Evolutionary conservation across 345 rosid genomes (phyloP).

Genomic region (Pseudoturritis turrita): DNA sequence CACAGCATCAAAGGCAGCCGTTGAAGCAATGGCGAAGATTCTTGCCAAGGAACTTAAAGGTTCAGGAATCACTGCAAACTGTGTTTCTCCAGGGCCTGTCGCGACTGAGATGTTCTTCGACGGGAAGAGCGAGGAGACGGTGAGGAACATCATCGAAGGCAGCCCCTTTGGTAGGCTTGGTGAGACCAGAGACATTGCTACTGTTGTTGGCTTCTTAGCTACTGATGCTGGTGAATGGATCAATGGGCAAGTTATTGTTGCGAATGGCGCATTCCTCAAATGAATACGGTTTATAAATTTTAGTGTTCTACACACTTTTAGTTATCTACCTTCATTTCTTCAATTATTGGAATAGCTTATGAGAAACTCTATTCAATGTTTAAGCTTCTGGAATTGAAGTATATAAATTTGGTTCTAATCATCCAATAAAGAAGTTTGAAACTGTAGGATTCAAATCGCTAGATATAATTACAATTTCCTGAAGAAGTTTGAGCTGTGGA

Average conservation of each 20-base stretch:
- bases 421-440: not conserved
- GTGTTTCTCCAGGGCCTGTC: conserved; percentile 51
- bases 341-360: too few species aligned
- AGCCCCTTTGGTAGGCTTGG: conserved; percentile 46
- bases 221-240: conserved; percentile 51
- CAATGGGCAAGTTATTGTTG: conserved; percentile 45
- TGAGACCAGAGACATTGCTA: conserved; percentile 37
- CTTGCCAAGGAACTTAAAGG: conserved; percentile 56
- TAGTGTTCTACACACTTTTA: not conserved
- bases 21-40: conserved; percentile 46
- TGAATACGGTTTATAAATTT: not conserved
- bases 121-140: conserved; percentile 39
- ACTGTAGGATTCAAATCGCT: not conserved
- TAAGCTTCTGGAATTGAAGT: not conserved
- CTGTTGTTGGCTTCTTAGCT: conserved; percentile 50
- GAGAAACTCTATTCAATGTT: not conserved
- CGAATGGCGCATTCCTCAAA: conserved; percentile 44
- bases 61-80: conserved; percentile 43
- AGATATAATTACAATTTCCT: not conserved
- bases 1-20: conserved; percentile 44
- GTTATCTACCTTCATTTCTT: not conserved
- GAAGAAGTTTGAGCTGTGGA: not conserved
- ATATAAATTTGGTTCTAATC: not conserved
- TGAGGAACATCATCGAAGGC: conserved; percentile 20
- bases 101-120: conserved; percentile 48